Evolutionary conservation across 108 stramenopile genomes (phyloP).

Genomic region (Discostella stelligeroides): DNA sequence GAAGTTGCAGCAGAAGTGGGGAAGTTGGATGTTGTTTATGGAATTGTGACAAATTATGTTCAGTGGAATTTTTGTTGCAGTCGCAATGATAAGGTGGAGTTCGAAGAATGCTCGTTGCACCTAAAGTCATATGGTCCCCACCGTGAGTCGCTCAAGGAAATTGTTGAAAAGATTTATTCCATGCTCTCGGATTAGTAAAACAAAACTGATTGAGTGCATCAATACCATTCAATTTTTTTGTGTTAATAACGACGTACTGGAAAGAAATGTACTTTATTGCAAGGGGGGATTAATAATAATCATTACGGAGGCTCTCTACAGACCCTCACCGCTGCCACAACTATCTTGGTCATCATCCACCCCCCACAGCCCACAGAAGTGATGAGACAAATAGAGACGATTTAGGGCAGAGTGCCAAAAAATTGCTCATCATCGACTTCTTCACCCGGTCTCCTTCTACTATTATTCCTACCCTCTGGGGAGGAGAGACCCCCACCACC

Average conservation of each 20-base stretch:
- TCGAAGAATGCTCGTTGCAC: constrained; percentile 23
- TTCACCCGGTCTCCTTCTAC: too few species aligned
- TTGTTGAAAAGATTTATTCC: constrained; percentile 17
- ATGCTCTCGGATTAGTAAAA: constrained; percentile 16
- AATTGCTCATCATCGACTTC: too few species aligned
- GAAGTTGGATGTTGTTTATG: constrained; percentile 29
- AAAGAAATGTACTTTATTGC: constrained; percentile 1
- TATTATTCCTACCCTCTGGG: too few species aligned
- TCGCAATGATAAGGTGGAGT: constrained; percentile 32
- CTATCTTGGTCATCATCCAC: too few species aligned
- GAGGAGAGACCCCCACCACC: too few species aligned
- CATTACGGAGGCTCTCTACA: neutral
- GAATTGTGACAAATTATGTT: constrained; percentile 27
- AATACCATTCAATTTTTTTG: constrained; percentile 8
- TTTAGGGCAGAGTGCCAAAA: too few species aligned
- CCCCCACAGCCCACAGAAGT: too few species aligned
- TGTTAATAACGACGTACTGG: constrained; percentile 2
- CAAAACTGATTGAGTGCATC: constrained; percentile 9
- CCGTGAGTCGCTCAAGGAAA: constrained; percentile 14
- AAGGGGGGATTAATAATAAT: neutral
- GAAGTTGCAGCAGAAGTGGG: constrained; percentile 31
- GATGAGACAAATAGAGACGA: too few species aligned
- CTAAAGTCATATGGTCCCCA: constrained; percentile 7
- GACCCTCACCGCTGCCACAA: constrained; percentile 7
- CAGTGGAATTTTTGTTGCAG: constrained; percentile 27